Evolutionary conservation across 345 rosid genomes (phyloP).

Genomic region (Citropsis articulata): DNA sequence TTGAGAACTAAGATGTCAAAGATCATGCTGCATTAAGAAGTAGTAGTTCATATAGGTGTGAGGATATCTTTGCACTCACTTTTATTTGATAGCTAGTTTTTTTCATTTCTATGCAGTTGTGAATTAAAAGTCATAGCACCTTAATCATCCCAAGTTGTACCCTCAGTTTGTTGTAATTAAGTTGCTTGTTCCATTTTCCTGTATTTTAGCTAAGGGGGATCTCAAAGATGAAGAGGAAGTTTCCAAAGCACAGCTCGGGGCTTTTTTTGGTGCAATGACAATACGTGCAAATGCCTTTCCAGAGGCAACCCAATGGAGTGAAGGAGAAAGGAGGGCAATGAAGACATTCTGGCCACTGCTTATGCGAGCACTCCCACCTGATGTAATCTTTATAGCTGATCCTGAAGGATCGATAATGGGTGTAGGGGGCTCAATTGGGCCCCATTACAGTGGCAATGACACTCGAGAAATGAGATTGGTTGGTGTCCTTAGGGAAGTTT

Average conservation of each 20-base stretch:
- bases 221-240: slow-evolving; percentile 72
- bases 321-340: slow-evolving; percentile 81
- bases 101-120: no score
- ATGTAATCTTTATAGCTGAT: slow-evolving; percentile 88
- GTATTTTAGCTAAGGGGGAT: slow-evolving; percentile 63
- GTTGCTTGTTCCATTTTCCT: slow-evolving; percentile 4
- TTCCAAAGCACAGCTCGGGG: slow-evolving; percentile 88
- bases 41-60: neutral
- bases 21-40: neutral
- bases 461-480: slow-evolving; percentile 86
- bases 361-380: slow-evolving; percentile 66
- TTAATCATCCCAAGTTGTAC: neutral
- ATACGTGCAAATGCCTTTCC: slow-evolving; percentile 93
- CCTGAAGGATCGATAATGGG: slow-evolving; percentile 94
- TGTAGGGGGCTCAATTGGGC: slow-evolving; percentile 66
- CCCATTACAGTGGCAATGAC: slow-evolving; percentile 67
- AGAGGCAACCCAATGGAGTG: slow-evolving; percentile 92
- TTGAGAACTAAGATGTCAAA: neutral
- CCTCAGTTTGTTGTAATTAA: neutral
- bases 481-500: slow-evolving; percentile 89
- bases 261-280: slow-evolving; percentile 94
- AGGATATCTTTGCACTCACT: no score
- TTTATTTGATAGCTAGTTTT: no score
- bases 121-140: no score
- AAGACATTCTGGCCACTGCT: slow-evolving; percentile 74